Conservation (phyloP, 805 yeast species). For the Metschnikowia baotianmanensis region DNA sequence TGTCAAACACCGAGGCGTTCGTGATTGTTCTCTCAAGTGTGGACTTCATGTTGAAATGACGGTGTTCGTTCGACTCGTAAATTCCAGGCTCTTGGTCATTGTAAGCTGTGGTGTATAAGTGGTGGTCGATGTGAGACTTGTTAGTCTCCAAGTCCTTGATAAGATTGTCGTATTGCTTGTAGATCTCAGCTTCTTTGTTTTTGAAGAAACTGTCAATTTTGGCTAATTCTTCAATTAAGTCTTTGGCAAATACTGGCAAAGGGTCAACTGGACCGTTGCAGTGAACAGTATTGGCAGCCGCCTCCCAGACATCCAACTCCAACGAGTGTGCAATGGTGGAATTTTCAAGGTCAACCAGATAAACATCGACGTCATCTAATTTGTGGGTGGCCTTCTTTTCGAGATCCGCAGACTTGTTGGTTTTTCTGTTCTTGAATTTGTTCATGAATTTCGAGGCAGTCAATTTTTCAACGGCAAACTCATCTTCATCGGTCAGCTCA, state of each 20-base stretch:
- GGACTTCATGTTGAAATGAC: conserved; percentile 19
- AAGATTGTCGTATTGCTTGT: conserved; percentile 44
- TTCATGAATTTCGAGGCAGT: conserved; percentile 20
- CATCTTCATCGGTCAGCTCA: conserved; percentile 11
- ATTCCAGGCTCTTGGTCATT: conserved; percentile 6
- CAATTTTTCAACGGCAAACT: conserved; percentile 12
- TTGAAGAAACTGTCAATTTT: conserved; percentile 55
- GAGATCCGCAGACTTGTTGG: conserved; percentile 5
- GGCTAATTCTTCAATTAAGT: conserved; percentile 45
- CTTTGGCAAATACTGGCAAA: conserved; percentile 44
- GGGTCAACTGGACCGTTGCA: conserved; percentile 23
- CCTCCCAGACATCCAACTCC: conserved; percentile 14
- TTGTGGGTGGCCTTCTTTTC: conserved; percentile 7
- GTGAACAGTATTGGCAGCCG: conserved; percentile 12
- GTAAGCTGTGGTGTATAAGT: conserved; percentile 27
- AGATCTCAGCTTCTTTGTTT: conserved; percentile 45
- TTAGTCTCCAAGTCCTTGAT: conserved; percentile 44
- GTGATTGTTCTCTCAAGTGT: conserved; percentile 24
- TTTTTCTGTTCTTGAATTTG: conserved; percentile 18
- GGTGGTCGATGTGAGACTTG: conserved; percentile 27
- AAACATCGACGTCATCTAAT: conserved; percentile 10
- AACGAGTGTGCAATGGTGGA: conserved; percentile 19
- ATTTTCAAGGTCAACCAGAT: conserved; percentile 20
- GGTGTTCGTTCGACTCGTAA: conserved; percentile 20
- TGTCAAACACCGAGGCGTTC: conserved; percentile 28